Base-by-base conservation (phyloP, 768 basidiomycete genomes). In the Tricholoma bakamatsutake region DNA sequence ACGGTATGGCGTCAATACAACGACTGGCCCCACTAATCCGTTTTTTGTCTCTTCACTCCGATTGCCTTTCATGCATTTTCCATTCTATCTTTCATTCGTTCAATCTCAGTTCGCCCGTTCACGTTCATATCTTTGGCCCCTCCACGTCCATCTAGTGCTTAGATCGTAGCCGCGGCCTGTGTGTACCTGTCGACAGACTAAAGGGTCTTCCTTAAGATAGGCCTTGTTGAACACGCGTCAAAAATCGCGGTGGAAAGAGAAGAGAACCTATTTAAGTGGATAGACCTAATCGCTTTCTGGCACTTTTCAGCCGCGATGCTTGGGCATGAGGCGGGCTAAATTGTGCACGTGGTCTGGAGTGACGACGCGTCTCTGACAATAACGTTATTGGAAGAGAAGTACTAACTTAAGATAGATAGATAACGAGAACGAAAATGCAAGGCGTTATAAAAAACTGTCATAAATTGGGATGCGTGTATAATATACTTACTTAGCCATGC, bases 1-100 rank as follows among this genome's bases (percentile, higher is more conserved):
- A 11, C 34, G 11, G 4, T 34, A 34, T 4, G 10, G 5, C 7
- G 37, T n/a, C 3, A 8, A 12, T 17, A 0, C 31, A 48, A 28
- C 46, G 24, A 48, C 15, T 33, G 31, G 15, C 30, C 54, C 15
- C 47, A 55, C 46, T 45, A 30, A 27, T 27, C 56, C 51, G 48
- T 52, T 52, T 52, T 31, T 18, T 47, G 33, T 43, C 18, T 52
- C 39, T 27, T 54, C 57, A 35, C 62, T 45, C 45, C 58, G 59
- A 34, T 61, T 45, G 50, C 43, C 46, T 48, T 61, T 31, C 27
- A 35, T 17, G 47, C 58, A 37, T 52, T 47, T 42, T 31, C 24
- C 24, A 11, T 42, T 31, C 24, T 34, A 11, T 28, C 54, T 52
- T 12, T 43, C 27, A 28, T 39, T 17, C 27, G 13, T 17, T 11